Percentiles rank a stretch among this genome's conserved stretches.
Evolutionary conservation across 1,284 basidiomycete species (phyloP).

Genomic region (Cryptococcus jaspeensis): DNA sequence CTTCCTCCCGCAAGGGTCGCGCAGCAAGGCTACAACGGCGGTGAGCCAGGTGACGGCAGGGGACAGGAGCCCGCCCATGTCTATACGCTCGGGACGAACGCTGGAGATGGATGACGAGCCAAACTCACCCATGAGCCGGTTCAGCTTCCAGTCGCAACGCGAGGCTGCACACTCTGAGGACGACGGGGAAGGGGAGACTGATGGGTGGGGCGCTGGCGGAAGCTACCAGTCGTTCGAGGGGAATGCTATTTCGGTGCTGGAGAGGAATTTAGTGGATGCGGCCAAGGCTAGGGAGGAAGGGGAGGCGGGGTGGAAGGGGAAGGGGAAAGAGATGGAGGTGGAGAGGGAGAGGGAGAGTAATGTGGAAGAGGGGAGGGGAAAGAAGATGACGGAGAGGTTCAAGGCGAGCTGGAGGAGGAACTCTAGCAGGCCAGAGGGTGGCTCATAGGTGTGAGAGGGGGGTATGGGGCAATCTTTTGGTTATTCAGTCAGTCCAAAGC

Average conservation of each 20-base stretch:
- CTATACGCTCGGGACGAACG: background rate
- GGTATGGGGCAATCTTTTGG: no score
- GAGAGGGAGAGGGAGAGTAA: background rate
- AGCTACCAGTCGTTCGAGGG: conserved; percentile 1
- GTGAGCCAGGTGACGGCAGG: conserved; percentile 21
- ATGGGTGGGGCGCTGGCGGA: background rate
- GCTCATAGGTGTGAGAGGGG: no score
- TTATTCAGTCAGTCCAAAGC: no score
- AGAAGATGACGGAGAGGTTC: conserved; percentile 1
- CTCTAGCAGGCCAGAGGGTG: background rate
- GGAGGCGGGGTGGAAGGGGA: background rate
- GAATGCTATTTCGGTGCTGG: conserved; percentile 15
- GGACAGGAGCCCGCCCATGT: conserved; percentile 5
- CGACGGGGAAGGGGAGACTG: background rate
- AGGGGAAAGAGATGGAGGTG: background rate
- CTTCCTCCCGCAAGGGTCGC: conserved; percentile 2
- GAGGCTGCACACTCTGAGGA: background rate
- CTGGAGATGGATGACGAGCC: conserved; percentile 10
- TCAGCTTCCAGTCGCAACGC: conserved; percentile 8
- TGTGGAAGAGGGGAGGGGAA: background rate
- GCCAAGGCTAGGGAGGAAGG: conserved; percentile 13
- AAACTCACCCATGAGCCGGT: conserved; percentile 15
- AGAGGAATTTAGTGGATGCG: conserved; percentile 14
- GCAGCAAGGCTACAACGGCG: conserved; percentile 19
- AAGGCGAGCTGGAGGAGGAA: conserved; percentile 1